Conservation (phyloP, 1,139 yeast genomes). For the Geotrichum candidum region DNA sequence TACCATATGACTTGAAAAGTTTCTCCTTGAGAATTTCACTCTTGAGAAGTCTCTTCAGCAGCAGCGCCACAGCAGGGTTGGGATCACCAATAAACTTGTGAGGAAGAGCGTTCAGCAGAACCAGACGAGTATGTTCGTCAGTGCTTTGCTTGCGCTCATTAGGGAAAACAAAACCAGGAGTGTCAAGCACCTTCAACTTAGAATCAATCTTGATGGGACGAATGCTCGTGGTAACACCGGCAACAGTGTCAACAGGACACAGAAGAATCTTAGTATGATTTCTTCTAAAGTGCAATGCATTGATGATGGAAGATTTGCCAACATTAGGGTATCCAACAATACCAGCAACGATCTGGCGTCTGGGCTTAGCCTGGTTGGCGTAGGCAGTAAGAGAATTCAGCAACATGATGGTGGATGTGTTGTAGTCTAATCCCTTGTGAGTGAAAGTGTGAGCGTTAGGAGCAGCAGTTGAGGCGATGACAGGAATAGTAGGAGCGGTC, state of each 20-base stretch:
- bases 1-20: conserved; percentile 61
- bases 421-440: conserved; percentile 60
- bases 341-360: conserved; percentile 89
- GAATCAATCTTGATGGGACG: conserved; percentile 90
- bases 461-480: conserved; percentile 47
- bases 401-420: conserved; percentile 65
- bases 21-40: conserved; percentile 62
- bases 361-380: conserved; percentile 74
- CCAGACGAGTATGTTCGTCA: conserved; percentile 80
- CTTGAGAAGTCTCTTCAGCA: conserved; percentile 64
- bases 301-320: conserved; percentile 92
- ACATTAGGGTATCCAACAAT: conserved; percentile 94
- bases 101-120: conserved; percentile 83
- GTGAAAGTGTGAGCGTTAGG: conserved; percentile 64
- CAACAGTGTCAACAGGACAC: conserved; percentile 95
- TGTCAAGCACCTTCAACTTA: conserved; percentile 80
- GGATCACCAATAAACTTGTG: conserved; percentile 84
- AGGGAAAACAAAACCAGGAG: conserved; percentile 98
- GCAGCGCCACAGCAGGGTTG: conserved; percentile 66
- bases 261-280: conserved; percentile 50
- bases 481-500: conserved; percentile 86
- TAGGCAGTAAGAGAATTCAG: conserved; percentile 79
- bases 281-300: conserved; percentile 74
- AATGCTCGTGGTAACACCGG: conserved; percentile 89
- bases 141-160: conserved; percentile 45